Percentiles rank a stretch among this genome's conserved stretches.
Evolutionary conservation across 1,284 basidiomycete species (phyloP).

Genomic region (Irpex sp.): DNA sequence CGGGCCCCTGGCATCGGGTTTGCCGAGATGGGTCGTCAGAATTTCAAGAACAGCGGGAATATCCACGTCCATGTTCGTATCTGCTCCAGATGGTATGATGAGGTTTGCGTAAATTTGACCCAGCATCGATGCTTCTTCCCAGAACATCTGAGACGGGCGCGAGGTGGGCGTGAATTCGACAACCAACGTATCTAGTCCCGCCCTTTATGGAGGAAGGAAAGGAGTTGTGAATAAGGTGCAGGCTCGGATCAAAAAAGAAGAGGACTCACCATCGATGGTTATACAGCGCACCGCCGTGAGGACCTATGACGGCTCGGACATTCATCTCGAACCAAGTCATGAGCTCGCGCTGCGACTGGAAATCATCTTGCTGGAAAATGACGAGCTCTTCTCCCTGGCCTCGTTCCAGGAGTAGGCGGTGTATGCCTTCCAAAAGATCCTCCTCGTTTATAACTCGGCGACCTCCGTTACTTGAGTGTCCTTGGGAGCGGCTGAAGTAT

Average conservation of each 20-base stretch:
- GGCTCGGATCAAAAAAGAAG: background rate
- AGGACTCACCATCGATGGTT: conserved; percentile 9
- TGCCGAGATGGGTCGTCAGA: background rate
- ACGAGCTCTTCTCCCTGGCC: conserved; percentile 12
- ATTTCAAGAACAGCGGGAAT: background rate
- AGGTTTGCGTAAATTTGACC: conserved; percentile 8
- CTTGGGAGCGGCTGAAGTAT: conserved; percentile 11
- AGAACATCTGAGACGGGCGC: conserved; percentile 10
- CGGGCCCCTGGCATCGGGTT: background rate
- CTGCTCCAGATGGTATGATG: background rate
- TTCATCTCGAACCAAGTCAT: conserved; percentile 13
- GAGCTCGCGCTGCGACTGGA: conserved; percentile 5
- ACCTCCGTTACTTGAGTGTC: conserved; percentile 4
- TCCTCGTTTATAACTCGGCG: conserved; percentile 8
- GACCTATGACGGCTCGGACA: conserved; percentile 9
- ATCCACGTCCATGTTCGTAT: conserved; percentile 9
- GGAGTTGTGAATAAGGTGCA: background rate
- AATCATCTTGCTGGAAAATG: conserved; percentile 6
- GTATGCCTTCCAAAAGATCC: conserved; percentile 1
- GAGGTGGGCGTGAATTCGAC: conserved; percentile 8
- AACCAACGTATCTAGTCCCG: conserved; percentile 9
- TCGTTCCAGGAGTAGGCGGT: conserved; percentile 6
- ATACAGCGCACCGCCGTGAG: conserved; percentile 11
- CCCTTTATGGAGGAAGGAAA: background rate
- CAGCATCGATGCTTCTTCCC: conserved; percentile 9